Evolutionary conservation across 495 filamentous ascomycete species (phyloP), one percentile per base, ranked within the genome.

Genomic region (Tuber aestivum): DNA sequence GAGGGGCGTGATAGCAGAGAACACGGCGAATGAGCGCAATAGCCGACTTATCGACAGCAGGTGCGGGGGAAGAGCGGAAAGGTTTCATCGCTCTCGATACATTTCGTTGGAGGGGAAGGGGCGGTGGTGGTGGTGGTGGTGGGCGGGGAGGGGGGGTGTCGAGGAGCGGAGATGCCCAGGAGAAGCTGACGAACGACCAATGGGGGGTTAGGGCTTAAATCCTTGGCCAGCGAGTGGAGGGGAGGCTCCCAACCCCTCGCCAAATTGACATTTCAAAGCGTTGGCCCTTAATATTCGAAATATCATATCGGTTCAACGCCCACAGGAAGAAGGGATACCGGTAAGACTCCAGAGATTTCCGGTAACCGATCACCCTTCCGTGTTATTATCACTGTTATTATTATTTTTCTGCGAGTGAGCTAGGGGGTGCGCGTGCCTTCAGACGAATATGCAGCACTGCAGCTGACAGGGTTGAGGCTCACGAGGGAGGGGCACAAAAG

Each of bases 1-100:
- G 87, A 23, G 81, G 76, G 1, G 78, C 72, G 37, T 83, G 77
- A 18, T 83, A 73, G 80, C 90, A 92, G n/a, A 93, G 86, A 23
- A 90, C 87, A 20, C 90, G 88, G 76, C 91, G 87, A 76, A 93
- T 90, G 70, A 92, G 86, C 37, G 86, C 84, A 7, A 85, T 81
- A 2, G 90, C 91, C 6, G 87, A 87, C 77, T 87, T 88, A 72
- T 92, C 89, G 41, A 86, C 87, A 23, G 83, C 76, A n/a, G 83
- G 76, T 78, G 87, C 88, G 37, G 78, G 56, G 41, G 80, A 35
- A 32, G 79, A 21, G 71, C 50, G 74, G 50, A 16, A n/a, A 69
- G 18, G 32, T 42, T 69, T 21, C 50, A 71, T 71, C 38, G 69
- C 20, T 65, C 35, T 65, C 27, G 56, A 35, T 16, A 65, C 56